These are phyloP conservation scores for Priceomyces carsonii DNA, from an alignment of 805 yeast species.

Conservation along the genomic window DNA sequence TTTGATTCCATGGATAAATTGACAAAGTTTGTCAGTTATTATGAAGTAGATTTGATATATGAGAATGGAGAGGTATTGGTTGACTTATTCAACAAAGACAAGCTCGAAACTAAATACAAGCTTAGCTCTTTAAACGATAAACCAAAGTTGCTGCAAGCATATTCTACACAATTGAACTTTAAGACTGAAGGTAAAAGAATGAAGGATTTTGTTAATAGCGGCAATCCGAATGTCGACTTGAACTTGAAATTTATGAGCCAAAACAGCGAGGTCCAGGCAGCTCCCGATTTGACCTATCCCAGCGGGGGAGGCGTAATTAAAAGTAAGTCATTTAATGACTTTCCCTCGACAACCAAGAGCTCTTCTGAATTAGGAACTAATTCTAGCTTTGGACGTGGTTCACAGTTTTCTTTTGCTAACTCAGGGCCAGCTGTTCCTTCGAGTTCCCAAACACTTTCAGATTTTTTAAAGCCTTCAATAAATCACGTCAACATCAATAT, in stretches of 20 bases:
- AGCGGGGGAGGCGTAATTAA: background rate
- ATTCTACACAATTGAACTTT: constrained; percentile 30
- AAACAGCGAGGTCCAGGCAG: constrained; percentile 5
- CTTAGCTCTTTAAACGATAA: constrained; percentile 38
- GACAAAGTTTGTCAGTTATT: constrained; percentile 58
- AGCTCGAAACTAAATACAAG: constrained; percentile 39
- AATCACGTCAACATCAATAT: too few species aligned
- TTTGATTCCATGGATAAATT: constrained; percentile 64
- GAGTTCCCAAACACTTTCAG: constrained; percentile 2
- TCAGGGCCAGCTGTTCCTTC: background rate
- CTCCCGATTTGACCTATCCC: background rate
- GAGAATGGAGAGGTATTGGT: constrained; percentile 31
- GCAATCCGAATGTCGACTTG: constrained; percentile 30
- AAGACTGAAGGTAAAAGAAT: constrained; percentile 24
- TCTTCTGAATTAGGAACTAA: too few species aligned
- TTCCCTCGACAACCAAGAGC: too few species aligned
- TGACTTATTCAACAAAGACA: constrained; percentile 44
- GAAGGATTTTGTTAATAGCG: constrained; percentile 33
- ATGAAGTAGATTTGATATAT: constrained; percentile 49
- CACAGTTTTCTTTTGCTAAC: too few species aligned
- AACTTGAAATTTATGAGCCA: constrained; percentile 13
- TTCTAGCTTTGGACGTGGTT: too few species aligned
- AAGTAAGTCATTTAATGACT: too few species aligned
- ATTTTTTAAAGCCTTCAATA: constrained; percentile 6
- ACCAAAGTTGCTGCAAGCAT: constrained; percentile 36